A percentile compares a stretch with the other conserved stretches of the same genome.
These are phyloP conservation scores for Chrysanthemum seticuspe DNA, from an alignment of 129 eudicot genomes.

Conservation along the genomic window DNA sequence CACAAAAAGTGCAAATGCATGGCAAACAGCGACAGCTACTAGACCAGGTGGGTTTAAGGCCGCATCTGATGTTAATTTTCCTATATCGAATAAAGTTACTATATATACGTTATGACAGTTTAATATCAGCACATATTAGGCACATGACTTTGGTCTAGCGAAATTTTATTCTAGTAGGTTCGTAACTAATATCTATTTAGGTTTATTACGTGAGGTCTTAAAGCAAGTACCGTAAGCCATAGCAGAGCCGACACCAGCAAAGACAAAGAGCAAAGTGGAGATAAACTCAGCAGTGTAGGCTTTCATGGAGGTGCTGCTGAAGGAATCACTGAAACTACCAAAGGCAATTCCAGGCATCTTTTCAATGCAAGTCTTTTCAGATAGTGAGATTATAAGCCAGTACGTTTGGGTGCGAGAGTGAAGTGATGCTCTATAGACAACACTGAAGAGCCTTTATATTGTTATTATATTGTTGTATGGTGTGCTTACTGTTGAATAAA, in stretches of 20 bases:
- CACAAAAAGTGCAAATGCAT: constrained; percentile 80
- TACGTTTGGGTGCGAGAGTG: background rate
- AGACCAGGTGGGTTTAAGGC: constrained; percentile 81
- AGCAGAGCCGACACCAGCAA: constrained; percentile 96
- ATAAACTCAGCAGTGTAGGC: constrained; percentile 90
- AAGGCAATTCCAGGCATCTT: constrained; percentile 74
- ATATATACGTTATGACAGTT: too few relatives aligned
- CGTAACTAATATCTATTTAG: too few relatives aligned
- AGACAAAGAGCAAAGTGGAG: constrained; percentile 90
- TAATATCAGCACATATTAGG: too few relatives aligned
- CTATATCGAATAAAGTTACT: constrained; percentile 24
- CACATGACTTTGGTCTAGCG: too few relatives aligned
- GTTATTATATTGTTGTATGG: background rate
- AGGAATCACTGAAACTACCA: constrained; percentile 71
- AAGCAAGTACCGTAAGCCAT: constrained; percentile 63
- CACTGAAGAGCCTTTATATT: constrained; percentile 32
- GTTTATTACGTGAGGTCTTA: too few relatives aligned
- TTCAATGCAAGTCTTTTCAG: background rate
- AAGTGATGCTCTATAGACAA: constrained; percentile 6
- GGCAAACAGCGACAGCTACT: constrained; percentile 75
- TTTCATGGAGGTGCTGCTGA: constrained; percentile 49
- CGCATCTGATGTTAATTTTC: constrained; percentile 66
- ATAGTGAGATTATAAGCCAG: background rate
- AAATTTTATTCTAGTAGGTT: too few relatives aligned
- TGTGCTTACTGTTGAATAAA: too few relatives aligned